phyloP scores from a whole-genome alignment of 352 stramenopile species.

The Phytopythium delawarense region DNA sequence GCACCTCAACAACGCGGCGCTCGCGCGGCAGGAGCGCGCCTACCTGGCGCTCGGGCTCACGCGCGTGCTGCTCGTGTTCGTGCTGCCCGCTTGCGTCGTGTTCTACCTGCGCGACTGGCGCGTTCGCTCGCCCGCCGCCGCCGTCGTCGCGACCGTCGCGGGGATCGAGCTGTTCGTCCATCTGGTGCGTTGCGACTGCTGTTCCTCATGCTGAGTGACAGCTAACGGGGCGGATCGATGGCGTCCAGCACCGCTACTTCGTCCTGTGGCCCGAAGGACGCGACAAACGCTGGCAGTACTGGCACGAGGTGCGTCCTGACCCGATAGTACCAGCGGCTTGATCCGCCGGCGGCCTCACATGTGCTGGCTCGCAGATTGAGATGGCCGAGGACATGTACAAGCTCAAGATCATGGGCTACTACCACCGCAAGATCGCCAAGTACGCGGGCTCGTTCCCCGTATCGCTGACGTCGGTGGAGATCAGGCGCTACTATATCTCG shows the following conservation, averaged over 20 bases:
- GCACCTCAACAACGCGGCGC: slow-evolving; percentile 48
- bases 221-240: not conserved
- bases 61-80: slow-evolving; percentile 48
- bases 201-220: slow-evolving; percentile 4
- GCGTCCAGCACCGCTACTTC: slow-evolving; percentile 54
- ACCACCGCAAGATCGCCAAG: slow-evolving; percentile 79
- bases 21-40: slow-evolving; percentile 44
- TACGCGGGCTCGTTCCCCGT: slow-evolving; percentile 56
- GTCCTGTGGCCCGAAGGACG: slow-evolving; percentile 73
- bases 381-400: slow-evolving; percentile 60
- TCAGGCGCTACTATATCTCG: slow-evolving; percentile 49
- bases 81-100: slow-evolving; percentile 42
- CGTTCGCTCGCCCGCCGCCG: not conserved
- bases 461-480: slow-evolving; percentile 37
- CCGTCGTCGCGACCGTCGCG: slow-evolving; percentile 38
- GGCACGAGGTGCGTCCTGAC: slow-evolving; percentile 40
- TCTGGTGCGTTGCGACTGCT: slow-evolving; percentile 49
- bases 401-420: slow-evolving; percentile 83
- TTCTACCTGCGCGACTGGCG: slow-evolving; percentile 41
- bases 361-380: slow-evolving; percentile 44
- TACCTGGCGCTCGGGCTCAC: slow-evolving; percentile 53
- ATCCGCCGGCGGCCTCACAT: not conserved
- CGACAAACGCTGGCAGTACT: slow-evolving; percentile 65
- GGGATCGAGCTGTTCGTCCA: slow-evolving; percentile 58
- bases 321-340: not conserved